phyloP scores from a whole-genome alignment of 139 green algal species.

The Asterochloris sp. region DNA sequence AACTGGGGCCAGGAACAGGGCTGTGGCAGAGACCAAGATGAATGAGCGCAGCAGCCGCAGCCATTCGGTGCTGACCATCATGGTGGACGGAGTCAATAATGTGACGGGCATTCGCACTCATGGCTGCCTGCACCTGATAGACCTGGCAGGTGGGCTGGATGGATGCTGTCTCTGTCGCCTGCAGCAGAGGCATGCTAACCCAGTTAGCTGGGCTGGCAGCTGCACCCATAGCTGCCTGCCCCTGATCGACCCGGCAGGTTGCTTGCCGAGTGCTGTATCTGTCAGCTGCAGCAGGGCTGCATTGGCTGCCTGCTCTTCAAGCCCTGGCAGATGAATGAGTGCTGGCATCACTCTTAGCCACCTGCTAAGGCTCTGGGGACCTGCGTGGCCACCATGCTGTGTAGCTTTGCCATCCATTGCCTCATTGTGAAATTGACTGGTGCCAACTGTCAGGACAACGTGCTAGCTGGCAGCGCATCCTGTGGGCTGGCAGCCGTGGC shows the following conservation, averaged over 20 bases:
- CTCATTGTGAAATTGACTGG: no score
- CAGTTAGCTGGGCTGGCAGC: neutral
- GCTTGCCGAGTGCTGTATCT: no score
- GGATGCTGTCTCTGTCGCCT: neutral
- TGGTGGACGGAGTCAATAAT: conserved; percentile 71
- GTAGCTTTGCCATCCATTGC: no score
- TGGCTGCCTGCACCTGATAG: conserved; percentile 64
- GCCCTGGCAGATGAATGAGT: no score
- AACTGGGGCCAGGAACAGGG: conserved; percentile 45
- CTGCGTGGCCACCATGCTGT: no score
- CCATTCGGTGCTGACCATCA: conserved; percentile 84
- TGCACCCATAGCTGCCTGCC: conserved; percentile 56
- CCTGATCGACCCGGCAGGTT: conserved; percentile 80
- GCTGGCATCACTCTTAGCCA: no score
- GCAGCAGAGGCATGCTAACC: neutral
- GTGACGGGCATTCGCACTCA: conserved; percentile 45
- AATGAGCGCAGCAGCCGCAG: conserved; percentile 87
- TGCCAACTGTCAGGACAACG: no score
- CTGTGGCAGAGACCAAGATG: conserved; percentile 81
- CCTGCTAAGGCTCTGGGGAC: no score
- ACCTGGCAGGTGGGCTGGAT: conserved; percentile 45
- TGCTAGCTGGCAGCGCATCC: no score
- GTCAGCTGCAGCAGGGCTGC: no score
- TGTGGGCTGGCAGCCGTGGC: no score
- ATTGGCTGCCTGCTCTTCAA: no score